Base-by-base conservation (phyloP, 2,329 filamentous ascomycete genomes). In the Hawksworthiomyces lignivorus region DNA sequence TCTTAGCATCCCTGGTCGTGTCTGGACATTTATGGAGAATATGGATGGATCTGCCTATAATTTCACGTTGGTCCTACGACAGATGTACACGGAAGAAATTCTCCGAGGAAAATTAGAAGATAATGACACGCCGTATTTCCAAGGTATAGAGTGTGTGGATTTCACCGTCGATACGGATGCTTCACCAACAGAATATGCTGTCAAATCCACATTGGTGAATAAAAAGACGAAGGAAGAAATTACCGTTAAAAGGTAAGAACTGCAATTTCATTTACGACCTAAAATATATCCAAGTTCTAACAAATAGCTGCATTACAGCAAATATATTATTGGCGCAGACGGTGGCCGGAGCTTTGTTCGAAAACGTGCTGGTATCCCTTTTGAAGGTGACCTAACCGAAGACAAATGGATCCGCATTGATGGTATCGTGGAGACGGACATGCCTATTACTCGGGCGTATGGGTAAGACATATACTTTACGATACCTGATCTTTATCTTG, bases 141-240 rank as follows among this genome's bases (percentile, higher is more conserved):
- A 57, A 15, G 60, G 59, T 4, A 54, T 60, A 8, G 58, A 62
- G 44, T 58, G 69, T 33, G 50, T 56, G 4, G 59, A 51, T n/a
- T 54, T 70, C 21, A 48, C 57, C 2, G 38, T 70, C 7, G 56
- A 67, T 39, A 27, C 17, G 14, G 80, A 82, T 66, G 87, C 89
- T 0, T 89, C 96, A 70, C 89, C 88, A 4, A 97, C 97, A 69
- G 78, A 84, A 54, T 81, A 89, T 67, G 86, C 88, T 8, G 95
- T 89, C 62, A 77, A 94, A 44, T 82, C 97, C 1, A 89, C 90
- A 0, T 69, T 84, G 49, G 59, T 96, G 58, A 86, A 87, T 56
- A 78, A 82, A 56, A 82, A 87, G 4, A 96, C 90, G 0, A 80
- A 82, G 62, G 87, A 96, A 63, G 36, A 31, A 10, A 44, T 44